Percentiles rank a stretch among this genome's conserved stretches.
These are phyloP conservation scores for Nigrospora oryzae DNA, from an alignment of 2,329 filamentous ascomycete species.

Conservation along the genomic window DNA sequence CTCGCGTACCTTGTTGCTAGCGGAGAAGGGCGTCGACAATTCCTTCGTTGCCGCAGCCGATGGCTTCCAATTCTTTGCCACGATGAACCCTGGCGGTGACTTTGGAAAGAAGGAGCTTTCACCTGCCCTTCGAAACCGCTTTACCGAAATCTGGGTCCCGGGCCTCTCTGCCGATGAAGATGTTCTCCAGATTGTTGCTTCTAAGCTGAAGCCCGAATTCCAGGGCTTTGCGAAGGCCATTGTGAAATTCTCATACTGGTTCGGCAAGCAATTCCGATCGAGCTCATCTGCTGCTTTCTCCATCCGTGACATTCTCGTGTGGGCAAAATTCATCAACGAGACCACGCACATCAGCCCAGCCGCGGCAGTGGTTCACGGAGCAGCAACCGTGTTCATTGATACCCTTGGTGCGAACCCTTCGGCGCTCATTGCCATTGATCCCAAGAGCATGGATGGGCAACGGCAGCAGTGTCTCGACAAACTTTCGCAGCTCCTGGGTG, in stretches of 20 bases:
- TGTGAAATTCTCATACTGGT: constrained; percentile 88
- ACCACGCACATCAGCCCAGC: constrained; percentile 34
- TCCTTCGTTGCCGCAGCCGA: constrained; percentile 67
- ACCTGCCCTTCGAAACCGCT: constrained; percentile 87
- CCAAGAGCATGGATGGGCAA: constrained; percentile 62
- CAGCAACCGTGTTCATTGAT: constrained; percentile 92
- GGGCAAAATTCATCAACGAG: constrained; percentile 86
- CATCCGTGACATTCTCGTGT: constrained; percentile 84
- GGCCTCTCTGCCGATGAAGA: constrained; percentile 78
- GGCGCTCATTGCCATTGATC: constrained; percentile 67
- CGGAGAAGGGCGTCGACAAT: constrained; percentile 84
- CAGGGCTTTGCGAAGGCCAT: constrained; percentile 58
- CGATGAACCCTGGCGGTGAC: constrained; percentile 98
- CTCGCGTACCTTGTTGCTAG: constrained; percentile 74
- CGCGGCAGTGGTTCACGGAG: constrained; percentile 63
- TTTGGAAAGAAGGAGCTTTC: constrained; percentile 98
- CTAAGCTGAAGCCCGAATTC: constrained; percentile 56
- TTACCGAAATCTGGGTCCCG: constrained; percentile 98
- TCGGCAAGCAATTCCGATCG: constrained; percentile 72
- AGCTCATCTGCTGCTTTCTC: constrained; percentile 72
- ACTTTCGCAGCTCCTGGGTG: constrained; percentile 56
- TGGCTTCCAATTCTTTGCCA: constrained; percentile 93
- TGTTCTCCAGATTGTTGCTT: constrained; percentile 74
- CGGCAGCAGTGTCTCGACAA: constrained; percentile 65
- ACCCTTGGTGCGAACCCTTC: constrained; percentile 92